A percentile compares a stretch with the other conserved stretches of the same genome.
phyloP scores from a whole-genome alignment of 371 early-diverging fungal species.

The Actinomortierella wolfii region DNA sequence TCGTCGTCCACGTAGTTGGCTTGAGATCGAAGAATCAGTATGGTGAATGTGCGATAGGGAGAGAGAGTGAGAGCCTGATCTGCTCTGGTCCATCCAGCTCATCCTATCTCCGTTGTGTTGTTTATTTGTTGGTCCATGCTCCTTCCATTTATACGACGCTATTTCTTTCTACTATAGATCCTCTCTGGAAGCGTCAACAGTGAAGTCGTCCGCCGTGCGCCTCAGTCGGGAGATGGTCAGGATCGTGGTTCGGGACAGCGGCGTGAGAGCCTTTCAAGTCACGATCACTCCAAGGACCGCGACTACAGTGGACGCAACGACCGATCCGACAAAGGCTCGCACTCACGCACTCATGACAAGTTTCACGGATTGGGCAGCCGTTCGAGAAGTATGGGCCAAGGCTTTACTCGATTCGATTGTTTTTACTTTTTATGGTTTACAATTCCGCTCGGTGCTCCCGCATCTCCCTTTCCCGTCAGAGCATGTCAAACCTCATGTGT shows the following conservation, averaged over 20 bases:
- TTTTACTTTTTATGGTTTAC: neutral
- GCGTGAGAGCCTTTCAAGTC: constrained; percentile 37
- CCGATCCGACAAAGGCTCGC: constrained; percentile 29
- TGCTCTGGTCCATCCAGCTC: no score
- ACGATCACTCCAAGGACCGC: constrained; percentile 8
- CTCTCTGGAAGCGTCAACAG: constrained; percentile 46
- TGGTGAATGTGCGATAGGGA: no score
- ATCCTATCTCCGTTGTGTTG: no score
- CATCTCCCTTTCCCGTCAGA: no score
- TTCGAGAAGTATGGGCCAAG: constrained; percentile 23
- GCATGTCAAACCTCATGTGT: no score
- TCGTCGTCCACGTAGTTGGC: no score
- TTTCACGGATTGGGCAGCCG: constrained; percentile 25
- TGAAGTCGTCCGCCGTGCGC: constrained; percentile 34
- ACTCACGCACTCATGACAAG: constrained; percentile 29
- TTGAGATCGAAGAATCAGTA: no score
- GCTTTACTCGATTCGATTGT: neutral
- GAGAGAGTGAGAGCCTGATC: no score
- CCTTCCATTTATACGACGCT: no score
- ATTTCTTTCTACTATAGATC: constrained; percentile 13
- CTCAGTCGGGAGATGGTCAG: constrained; percentile 31
- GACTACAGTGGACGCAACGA: constrained; percentile 30
- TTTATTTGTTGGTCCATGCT: no score
- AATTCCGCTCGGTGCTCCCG: neutral
- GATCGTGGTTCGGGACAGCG: constrained; percentile 31